These are phyloP conservation scores for Ogataea naganishii DNA, from an alignment of 805 yeast genomes.

Conservation along the genomic window DNA sequence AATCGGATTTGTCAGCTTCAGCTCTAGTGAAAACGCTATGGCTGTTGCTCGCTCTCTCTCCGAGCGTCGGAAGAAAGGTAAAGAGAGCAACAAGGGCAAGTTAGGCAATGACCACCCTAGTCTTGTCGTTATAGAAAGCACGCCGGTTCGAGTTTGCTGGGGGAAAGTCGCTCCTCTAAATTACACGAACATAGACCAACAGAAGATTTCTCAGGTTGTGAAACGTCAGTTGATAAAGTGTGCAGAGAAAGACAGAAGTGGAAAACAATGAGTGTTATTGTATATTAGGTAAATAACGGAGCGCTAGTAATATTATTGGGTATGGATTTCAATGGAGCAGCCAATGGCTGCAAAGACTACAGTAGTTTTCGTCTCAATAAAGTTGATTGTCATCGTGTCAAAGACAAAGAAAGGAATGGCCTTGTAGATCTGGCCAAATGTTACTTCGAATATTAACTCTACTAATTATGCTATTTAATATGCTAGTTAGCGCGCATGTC, in stretches of 20 bases:
- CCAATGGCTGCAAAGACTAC: too few species aligned
- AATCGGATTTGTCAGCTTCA: slow-evolving; percentile 57
- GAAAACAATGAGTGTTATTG: too few species aligned
- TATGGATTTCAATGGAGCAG: too few species aligned
- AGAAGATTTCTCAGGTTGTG: slow-evolving; percentile 41
- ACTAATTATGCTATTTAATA: too few species aligned
- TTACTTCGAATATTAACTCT: too few species aligned
- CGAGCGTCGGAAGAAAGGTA: slow-evolving; percentile 1
- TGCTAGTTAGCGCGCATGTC: too few species aligned
- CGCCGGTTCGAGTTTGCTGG: slow-evolving; percentile 49
- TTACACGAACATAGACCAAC: slow-evolving; percentile 31
- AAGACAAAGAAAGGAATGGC: too few species aligned
- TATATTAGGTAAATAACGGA: too few species aligned
- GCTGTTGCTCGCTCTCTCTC: slow-evolving; percentile 19
- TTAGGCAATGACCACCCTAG: slow-evolving; percentile 19
- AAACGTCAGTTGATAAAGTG: slow-evolving; percentile 43
- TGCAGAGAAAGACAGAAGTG: slow-evolving; percentile 30
- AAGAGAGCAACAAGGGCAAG: slow-evolving; percentile 1
- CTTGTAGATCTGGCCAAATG: too few species aligned
- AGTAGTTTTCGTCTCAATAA: too few species aligned
- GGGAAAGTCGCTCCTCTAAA: slow-evolving; percentile 39
- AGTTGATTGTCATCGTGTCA: too few species aligned
- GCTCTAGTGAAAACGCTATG: slow-evolving; percentile 42
- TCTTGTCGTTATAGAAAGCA: slow-evolving; percentile 23
- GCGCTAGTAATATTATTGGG: too few species aligned